A percentile compares a stretch with the other conserved stretches of the same genome.
These are phyloP conservation scores for Moesziomyces sp. DNA, from an alignment of 1,284 basidiomycete species.

Conservation along the genomic window DNA sequence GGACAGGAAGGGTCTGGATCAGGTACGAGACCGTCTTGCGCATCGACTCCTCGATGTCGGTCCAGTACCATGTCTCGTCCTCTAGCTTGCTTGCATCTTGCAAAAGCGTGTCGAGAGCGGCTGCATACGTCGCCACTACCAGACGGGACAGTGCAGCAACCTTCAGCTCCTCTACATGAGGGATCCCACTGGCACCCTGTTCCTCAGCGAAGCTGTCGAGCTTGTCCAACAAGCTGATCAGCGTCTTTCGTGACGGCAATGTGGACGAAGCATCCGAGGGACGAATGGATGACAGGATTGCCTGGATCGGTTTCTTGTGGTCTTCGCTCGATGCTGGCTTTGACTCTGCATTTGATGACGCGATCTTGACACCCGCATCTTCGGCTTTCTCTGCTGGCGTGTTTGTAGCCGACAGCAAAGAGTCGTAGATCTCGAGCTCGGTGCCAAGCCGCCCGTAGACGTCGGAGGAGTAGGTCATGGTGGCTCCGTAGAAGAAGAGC, in stretches of 20 bases:
- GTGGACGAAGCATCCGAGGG: conserved; percentile 22
- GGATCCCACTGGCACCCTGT: not conserved
- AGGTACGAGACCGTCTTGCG: conserved; percentile 36
- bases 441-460: conserved; percentile 37
- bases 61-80: conserved; percentile 59
- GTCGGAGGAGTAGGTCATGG: conserved; percentile 43
- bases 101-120: conserved; percentile 47
- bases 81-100: conserved; percentile 50
- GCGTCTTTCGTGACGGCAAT: conserved; percentile 29
- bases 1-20: conserved; percentile 50
- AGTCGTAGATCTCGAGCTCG: conserved; percentile 47
- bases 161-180: conserved; percentile 32
- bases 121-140: conserved; percentile 47
- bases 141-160: conserved; percentile 49
- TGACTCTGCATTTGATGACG: conserved; percentile 7
- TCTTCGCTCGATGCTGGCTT: not conserved
- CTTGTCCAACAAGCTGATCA: conserved; percentile 38
- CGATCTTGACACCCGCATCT: not conserved
- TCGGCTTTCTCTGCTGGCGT: conserved; percentile 21
- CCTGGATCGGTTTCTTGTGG: conserved; percentile 29
- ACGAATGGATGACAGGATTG: conserved; percentile 26
- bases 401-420: conserved; percentile 34
- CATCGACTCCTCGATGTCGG: conserved; percentile 52
- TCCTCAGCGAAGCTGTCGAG: conserved; percentile 22
- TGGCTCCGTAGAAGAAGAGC: not conserved